phyloP scores from a whole-genome alignment of 805 yeast genomes.

The Sugiyamaella chiloensis region DNA sequence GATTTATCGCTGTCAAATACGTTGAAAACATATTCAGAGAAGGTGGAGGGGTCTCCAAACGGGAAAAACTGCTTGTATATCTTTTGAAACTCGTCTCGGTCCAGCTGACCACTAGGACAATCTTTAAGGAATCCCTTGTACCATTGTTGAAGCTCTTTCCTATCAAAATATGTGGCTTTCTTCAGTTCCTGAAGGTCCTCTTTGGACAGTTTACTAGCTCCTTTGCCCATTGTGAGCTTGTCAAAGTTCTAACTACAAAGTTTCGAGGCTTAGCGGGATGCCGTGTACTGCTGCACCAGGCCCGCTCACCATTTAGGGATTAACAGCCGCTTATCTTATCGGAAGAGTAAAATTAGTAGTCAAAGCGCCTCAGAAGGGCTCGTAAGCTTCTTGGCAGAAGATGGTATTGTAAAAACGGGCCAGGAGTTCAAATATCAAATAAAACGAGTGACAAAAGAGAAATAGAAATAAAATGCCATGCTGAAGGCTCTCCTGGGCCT shows the following conservation, averaged over 20 bases:
- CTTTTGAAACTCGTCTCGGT: conserved; percentile 82
- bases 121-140: conserved; percentile 93
- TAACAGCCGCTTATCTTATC: conserved; percentile 4
- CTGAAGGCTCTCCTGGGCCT: too few species aligned
- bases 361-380: too few species aligned
- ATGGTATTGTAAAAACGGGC: too few species aligned
- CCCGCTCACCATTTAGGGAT: too few species aligned
- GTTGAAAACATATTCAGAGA: conserved; percentile 81
- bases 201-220: conserved; percentile 86
- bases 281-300: too few species aligned
- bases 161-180: conserved; percentile 85
- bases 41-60: conserved; percentile 93
- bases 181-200: conserved; percentile 83
- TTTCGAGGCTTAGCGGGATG: neutral
- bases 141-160: conserved; percentile 97
- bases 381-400: too few species aligned
- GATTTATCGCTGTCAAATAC: conserved; percentile 81
- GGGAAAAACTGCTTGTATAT: conserved; percentile 97
- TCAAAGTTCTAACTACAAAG: conserved; percentile 5
- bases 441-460: too few species aligned
- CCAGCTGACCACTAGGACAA: conserved; percentile 86
- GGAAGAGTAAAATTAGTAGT: neutral
- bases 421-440: too few species aligned
- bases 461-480: too few species aligned
- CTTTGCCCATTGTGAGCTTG: conserved; percentile 70